Evolutionary conservation across 2,329 filamentous ascomycete species (phyloP), one percentile per base, ranked within the genome.

Genomic region (Aspergillus tamarii): DNA sequence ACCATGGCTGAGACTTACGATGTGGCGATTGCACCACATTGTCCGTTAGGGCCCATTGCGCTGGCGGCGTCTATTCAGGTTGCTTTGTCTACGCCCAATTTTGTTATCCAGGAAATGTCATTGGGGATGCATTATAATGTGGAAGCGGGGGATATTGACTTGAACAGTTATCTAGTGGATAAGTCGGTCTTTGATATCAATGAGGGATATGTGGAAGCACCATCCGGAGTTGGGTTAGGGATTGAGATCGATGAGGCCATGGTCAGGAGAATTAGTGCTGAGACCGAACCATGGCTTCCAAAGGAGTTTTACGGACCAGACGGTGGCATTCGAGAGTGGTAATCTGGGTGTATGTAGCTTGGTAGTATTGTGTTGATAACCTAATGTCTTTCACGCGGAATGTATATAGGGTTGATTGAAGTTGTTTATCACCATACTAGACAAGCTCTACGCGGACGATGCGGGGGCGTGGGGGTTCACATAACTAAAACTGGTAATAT

Each of bases 71-170:
- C 84, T 60, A 82, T 92, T 41, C 90, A 93, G 64, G 85, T 93
- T 1, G 88, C 87, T 19, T 80, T 85, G 26, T 81, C 78, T 4
- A 86, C 80, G 21, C 84, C 83, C n/a, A 93, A 90, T 74, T 92
- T 90, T 73, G 86, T 85, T 0, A 93, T 93, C 36, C 88, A 92
- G 70, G 91, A 93, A 75, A 93, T 93, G 91, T 89, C 88, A 46
- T 72, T 93, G 28, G 91, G 91, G 0, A 94, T 94, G 72, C 91
- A 94, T 74, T 94, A 94, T 73, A 93, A 94, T 70, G 74, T 78
- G 1, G 84, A 84, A 69, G 85, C 83, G 0, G 62, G 59, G 3
- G 48, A 64, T 43, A 58, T 64, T 50, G 62, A 61, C 1, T 23
- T 57, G 41, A 58, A 57, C 23, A 58, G 88, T 39, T 93, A 92